Evolutionary conservation across 108 stramenopile species (phyloP), one percentile per base, ranked within the genome.

Genomic region (Nitzschia sp.): DNA sequence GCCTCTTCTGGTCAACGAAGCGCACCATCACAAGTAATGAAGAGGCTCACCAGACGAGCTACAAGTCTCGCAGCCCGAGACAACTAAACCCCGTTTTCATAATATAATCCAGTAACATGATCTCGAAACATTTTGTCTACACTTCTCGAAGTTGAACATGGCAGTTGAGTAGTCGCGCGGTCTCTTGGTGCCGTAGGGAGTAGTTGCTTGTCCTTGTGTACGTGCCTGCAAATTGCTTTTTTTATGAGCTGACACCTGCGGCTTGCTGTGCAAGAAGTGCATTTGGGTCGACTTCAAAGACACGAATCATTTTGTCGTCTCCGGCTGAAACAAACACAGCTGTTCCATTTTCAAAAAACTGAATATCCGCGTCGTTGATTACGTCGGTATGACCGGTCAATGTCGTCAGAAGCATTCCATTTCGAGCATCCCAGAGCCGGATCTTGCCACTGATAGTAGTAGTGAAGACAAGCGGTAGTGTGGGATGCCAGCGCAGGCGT

Each of bases 371-470:
- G 63, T 96, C 95, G 67, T 95, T 92, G 56, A 96, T 85, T 75
- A 92, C 81, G 54, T 96, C 93, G 17, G 71, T 69, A 76, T 96
- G 94, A 11, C 94, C 94, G 6, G 95, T 89, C 55, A 96, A 62
- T 13, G 72, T 63, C 22, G 60, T 62, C 2, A 93, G 29, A 36
- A 85, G 61, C 23, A 32, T 77, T 9, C 98, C 98, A 58, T 69
- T 83, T 22, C 96, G 75, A 16, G 89, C 96, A 76, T 99, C 98
- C 96, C 96, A 99, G 21, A 89, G 45, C 15, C 94, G 79, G 16
- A 97, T 68, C 11, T 56, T 71, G 3, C 95, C 93, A 76, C 92
- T 94, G 2, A 89, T 80, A 13, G 85, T 82, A 15, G 80, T 65
- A 23, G 95, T 85, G 57, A 90, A 77, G n/a, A 97, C 77, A 21